Evolutionary conservation across 2,329 filamentous ascomycete genomes (phyloP).

Genomic region (Coniochaeta sp.): DNA sequence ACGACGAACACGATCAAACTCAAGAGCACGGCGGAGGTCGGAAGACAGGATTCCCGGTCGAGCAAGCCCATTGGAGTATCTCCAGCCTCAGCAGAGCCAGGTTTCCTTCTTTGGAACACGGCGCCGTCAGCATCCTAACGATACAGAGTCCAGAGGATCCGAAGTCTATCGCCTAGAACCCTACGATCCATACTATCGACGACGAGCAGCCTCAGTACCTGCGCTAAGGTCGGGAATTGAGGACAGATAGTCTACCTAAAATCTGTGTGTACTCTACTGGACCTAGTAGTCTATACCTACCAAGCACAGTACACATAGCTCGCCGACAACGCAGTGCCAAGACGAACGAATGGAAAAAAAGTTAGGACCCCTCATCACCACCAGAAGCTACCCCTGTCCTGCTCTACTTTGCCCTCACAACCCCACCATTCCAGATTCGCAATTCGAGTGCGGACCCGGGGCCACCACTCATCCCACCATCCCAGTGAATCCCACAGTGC

Average conservation of each 20-base stretch:
- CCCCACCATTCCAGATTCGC: constrained; percentile 1
- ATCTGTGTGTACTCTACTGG: neutral
- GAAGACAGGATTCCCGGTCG: neutral
- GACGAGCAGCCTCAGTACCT: neutral
- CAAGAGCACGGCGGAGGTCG: neutral
- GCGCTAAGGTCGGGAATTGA: neutral
- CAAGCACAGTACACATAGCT: neutral
- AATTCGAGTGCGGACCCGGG: neutral
- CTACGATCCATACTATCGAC: neutral
- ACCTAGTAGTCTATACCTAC: neutral
- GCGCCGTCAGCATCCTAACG: neutral
- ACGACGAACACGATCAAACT: neutral
- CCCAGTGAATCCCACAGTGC: neutral
- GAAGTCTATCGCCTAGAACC: neutral
- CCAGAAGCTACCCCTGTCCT: neutral
- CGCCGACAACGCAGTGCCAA: neutral
- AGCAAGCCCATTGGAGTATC: neutral
- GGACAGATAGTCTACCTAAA: neutral
- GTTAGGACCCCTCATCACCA: neutral
- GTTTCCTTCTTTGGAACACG: neutral
- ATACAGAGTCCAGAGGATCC: neutral
- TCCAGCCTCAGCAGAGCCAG: neutral
- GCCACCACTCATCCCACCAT: neutral
- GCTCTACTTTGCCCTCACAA: neutral
- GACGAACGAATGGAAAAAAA: neutral